Evolutionary conservation across 139 green algal genomes (phyloP), one percentile per base, ranked within the genome.

Genomic region (Spirogloea muscicola): DNA sequence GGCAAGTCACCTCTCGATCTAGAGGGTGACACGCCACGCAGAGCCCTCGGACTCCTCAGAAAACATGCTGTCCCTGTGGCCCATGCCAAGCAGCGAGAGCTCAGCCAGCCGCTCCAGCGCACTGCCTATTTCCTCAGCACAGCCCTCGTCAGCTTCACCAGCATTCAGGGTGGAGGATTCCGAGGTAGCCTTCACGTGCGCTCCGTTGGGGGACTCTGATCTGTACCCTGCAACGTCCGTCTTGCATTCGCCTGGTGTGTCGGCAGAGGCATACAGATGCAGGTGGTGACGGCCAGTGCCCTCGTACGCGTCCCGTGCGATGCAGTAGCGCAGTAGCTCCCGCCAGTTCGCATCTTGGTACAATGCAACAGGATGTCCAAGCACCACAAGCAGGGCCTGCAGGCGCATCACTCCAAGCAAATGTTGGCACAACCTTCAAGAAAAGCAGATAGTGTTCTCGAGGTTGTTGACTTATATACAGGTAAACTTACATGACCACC

Each of bases 301-400:
- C 29, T 58, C 18, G 43, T 77, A 76, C 3, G 68, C 31, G 60
- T 77, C 87, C 64, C 77, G 71, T 0, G 63, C 78, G 3, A 77
- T 65, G 59, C 87, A 91, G 70, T 84, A 76, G 27, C 79, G 76
- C 70, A 94, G 62, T 71, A 94, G 81, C 81, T 93, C 77, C 5
- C 86, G 63, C 89, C 89, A 94, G 82, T 82, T 87, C 6, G 49
- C 31, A 55, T 91, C 85, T 40, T 82, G 72, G 60, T 84, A 31
- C 74, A 94, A 82, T 13, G 90, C 81, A 0, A 77, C 42, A 0
- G 90, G 90, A 74, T 94, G 87, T 29, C 90, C 90, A 41, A 94
- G 80, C 41, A 92, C 86, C 55, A 95, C 88, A 66, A 94, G 85
- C 69, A 95, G 76, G n/a, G 86, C 87, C 37, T 79, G 9, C 60